Base-by-base conservation (phyloP, 441 rosid species). In the Eutrema salsugineum region DNA sequence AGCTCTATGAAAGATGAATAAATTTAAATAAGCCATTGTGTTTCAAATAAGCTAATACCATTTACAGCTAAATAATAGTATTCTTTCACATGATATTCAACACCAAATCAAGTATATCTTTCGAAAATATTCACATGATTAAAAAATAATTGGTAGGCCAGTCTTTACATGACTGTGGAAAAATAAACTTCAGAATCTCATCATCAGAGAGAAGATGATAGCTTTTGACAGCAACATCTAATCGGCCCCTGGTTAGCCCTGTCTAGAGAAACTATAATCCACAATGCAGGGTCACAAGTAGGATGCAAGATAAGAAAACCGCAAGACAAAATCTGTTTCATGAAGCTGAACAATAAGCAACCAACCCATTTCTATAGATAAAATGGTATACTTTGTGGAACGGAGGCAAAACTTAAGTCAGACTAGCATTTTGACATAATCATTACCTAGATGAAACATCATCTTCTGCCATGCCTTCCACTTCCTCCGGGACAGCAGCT, bases 381-480 rank as follows among this genome's bases (percentile, higher is more conserved):
- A 51, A 39, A 43, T n/a, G 30, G 36, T 16, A 43, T 51, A 12
- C 54, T 64, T 53, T 24, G 48, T 3, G 1, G 14, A 49, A 12
- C 4, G 14, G 57, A 33, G 36, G 33, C 51, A 55, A 56, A 72
- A 35, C 20, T 22, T 48, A 65, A 66, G 42, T 22, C 51, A 68
- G 5, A 38, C 15, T 9, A 63, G 9, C 36, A 54, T 16, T 20
- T 54, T 76, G 36, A 48, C 17, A 50, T 43, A 59, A 68, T 36
- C 60, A 51, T 54, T 68, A 94, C 98, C 98, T 89, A 61, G 99
- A 94, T 44, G 99, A 89, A 78, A 82, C 78, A 69, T 88, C 93
- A 82, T 89, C 94, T 72, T 90, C 96, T 73, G 83, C 78, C 67
- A 87, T n/a, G n/a, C n/a, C n/a, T n/a, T n/a, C n/a, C n/a, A n/a